Evolutionary conservation across 257 asterid genomes (phyloP).

Genomic region (Solanum appendiculatum): DNA sequence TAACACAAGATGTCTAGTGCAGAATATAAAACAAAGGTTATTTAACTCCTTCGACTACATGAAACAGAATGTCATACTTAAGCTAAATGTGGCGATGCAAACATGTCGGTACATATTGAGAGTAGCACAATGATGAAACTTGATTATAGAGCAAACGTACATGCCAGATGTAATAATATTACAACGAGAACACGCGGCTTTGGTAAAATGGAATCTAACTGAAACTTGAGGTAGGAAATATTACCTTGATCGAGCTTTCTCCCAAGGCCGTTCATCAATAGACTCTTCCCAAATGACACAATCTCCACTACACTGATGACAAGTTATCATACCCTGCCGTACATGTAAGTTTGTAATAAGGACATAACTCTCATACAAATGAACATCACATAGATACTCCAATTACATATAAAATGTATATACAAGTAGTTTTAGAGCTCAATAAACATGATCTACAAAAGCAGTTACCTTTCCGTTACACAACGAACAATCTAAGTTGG

Average conservation of each 20-base stretch:
- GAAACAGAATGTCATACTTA: background rate
- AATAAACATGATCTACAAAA: background rate
- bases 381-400: background rate
- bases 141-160: background rate
- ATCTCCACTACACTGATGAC: slow-evolving; percentile 81
- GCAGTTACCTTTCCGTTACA: slow-evolving; percentile 70
- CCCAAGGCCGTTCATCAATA: slow-evolving; percentile 92
- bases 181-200: background rate
- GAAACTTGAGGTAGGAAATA: background rate
- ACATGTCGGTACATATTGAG: background rate
- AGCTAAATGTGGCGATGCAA: background rate
- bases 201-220: background rate
- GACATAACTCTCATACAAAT: background rate
- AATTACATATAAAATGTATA: background rate
- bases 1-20: background rate
- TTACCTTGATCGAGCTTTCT: slow-evolving; percentile 81
- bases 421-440: background rate
- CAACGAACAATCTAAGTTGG: slow-evolving; percentile 66
- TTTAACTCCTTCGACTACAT: background rate
- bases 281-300: slow-evolving; percentile 98
- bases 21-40: background rate
- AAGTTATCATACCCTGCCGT: slow-evolving; percentile 57
- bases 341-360: background rate
- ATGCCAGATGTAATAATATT: background rate
- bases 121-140: background rate